A percentile compares a stretch with the other conserved stretches of the same genome.
Conservation (phyloP, 192 early-diverging fungal genomes). For the Coemansia sp. region DNA sequence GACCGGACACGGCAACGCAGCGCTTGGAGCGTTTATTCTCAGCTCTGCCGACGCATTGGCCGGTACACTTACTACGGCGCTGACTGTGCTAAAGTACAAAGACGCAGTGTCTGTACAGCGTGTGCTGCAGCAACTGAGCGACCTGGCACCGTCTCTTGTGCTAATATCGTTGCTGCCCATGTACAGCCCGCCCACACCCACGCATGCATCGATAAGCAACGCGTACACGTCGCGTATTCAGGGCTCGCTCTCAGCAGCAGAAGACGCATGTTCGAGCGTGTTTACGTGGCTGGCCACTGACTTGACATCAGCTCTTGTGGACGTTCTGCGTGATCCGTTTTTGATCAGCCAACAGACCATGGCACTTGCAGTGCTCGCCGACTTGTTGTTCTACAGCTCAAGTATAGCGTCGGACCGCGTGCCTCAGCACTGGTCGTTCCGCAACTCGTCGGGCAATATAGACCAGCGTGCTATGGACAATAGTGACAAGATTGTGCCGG, state of each 20-base stretch:
- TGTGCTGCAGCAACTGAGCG: constrained; percentile 8
- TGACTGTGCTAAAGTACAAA: constrained; percentile 12
- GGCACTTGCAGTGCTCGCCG: constrained; percentile 17
- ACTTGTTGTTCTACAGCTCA: constrained; percentile 18
- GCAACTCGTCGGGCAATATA: constrained; percentile 22
- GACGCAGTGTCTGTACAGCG: constrained; percentile 21
- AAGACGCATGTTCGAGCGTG: constrained; percentile 4
- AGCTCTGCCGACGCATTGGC: constrained; percentile 1
- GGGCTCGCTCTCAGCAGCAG: not conserved
- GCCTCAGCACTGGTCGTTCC: constrained; percentile 29
- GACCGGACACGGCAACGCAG: not conserved
- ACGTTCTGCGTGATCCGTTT: constrained; percentile 16
- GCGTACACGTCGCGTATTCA: constrained; percentile 23
- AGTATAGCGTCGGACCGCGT: constrained; percentile 15
- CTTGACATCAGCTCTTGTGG: constrained; percentile 1
- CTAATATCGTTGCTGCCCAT: constrained; percentile 24
- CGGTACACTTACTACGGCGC: constrained; percentile 1
- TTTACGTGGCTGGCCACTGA: constrained; percentile 15
- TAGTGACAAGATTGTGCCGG: not conserved
- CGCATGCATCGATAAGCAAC: constrained; percentile 21
- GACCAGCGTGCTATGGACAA: not conserved
- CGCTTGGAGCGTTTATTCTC: constrained; percentile 14
- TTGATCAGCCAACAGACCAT: constrained; percentile 30
- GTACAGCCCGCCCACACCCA: constrained; percentile 34
- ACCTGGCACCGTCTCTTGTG: constrained; percentile 20